phyloP scores from a whole-genome alignment of 1,284 basidiomycete species.

The Trametes versicolor region DNA sequence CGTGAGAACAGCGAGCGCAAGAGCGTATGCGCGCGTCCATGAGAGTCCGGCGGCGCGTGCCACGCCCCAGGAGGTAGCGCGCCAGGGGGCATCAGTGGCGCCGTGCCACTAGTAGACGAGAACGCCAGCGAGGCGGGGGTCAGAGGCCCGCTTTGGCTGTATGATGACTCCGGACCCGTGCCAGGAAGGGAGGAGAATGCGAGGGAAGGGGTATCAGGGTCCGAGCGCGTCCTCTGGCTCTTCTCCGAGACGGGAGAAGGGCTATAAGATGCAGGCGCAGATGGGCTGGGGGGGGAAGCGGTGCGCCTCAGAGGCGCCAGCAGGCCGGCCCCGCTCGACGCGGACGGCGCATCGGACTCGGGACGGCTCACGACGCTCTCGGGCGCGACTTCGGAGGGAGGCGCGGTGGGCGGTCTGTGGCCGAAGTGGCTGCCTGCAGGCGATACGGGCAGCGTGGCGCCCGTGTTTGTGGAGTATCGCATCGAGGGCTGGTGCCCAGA shows the following conservation, averaged over 20 bases:
- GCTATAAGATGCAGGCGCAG: background rate
- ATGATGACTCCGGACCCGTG: background rate
- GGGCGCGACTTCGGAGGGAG: background rate
- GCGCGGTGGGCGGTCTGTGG: background rate
- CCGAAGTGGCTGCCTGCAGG: background rate
- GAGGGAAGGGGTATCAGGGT: background rate
- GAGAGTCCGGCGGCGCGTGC: conserved; percentile 24
- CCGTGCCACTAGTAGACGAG: background rate
- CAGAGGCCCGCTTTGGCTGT: background rate
- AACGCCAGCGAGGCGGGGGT: background rate
- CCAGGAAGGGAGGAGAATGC: background rate
- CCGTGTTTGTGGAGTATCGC: background rate
- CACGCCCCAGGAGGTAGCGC: conserved; percentile 26
- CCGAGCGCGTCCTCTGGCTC: background rate
- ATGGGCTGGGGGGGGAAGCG: background rate
- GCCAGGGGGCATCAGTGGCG: conserved; percentile 5
- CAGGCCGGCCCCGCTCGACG: background rate
- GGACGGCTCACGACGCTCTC: background rate
- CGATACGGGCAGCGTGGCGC: background rate
- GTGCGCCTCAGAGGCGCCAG: background rate
- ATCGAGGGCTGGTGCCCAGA: background rate
- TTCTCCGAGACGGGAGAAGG: background rate
- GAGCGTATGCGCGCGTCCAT: conserved; percentile 24
- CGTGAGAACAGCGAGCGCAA: conserved; percentile 21
- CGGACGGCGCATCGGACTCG: background rate